These are phyloP conservation scores for Dacryopinax spathularia DNA, from an alignment of 768 basidiomycete species.

Conservation along the genomic window DNA sequence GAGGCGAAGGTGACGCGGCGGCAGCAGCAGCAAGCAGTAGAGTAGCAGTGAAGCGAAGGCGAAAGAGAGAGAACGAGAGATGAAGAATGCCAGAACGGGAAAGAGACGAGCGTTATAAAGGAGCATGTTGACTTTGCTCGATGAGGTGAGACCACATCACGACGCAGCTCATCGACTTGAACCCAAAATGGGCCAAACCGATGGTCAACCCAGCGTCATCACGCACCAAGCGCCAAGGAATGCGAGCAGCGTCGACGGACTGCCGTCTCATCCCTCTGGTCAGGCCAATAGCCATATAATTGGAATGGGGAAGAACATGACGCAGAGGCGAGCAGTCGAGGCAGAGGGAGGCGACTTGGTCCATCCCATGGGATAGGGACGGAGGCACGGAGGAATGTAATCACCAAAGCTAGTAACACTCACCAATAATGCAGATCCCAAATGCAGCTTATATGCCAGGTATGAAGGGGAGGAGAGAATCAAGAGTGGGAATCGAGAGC, in stretches of 20 bases:
- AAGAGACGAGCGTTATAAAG: background rate
- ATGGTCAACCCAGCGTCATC: background rate
- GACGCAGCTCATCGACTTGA: background rate
- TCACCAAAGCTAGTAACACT: background rate
- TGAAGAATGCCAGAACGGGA: background rate
- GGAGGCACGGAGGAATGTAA: background rate
- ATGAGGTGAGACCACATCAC: background rate
- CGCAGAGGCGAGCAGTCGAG: conserved; percentile 1
- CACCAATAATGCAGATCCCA: background rate
- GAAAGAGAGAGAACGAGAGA: background rate
- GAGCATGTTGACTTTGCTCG: background rate
- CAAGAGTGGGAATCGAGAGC: background rate
- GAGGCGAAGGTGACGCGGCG: background rate
- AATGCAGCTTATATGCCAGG: background rate
- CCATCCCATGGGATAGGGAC: conserved; percentile 3
- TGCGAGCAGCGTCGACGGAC: background rate
- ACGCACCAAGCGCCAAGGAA: background rate
- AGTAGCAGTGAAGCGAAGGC: background rate
- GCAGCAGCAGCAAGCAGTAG: conserved; percentile 2
- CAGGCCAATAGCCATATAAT: background rate
- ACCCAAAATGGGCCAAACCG: background rate
- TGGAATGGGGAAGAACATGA: background rate
- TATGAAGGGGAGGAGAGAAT: background rate
- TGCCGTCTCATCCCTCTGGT: background rate
- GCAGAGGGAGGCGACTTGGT: background rate